phyloP scores from a whole-genome alignment of 2,329 filamentous ascomycete species.

The Trichoderma asperellum region DNA sequence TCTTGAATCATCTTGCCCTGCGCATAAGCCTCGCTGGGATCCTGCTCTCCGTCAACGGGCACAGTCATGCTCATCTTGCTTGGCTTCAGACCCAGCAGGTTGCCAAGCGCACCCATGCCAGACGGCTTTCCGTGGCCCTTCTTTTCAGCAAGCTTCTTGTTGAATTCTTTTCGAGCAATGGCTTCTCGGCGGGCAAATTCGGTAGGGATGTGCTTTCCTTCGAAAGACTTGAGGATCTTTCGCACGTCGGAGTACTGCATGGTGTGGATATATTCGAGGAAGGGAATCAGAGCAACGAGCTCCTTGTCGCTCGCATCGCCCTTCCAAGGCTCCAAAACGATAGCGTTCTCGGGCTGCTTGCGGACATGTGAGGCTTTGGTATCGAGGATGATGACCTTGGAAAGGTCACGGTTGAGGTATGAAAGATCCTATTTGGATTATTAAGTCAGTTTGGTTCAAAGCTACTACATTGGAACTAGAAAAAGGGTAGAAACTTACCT shows the following conservation, averaged over 20 bases:
- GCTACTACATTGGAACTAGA: not conserved
- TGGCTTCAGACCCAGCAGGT: conserved; percentile 77
- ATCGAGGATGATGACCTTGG: conserved; percentile 93
- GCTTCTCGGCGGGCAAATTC: conserved; percentile 91
- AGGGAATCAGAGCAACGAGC: conserved; percentile 87
- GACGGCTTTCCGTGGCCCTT: conserved; percentile 61
- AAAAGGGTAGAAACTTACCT: conserved; percentile 59
- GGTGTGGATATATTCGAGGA: conserved; percentile 95
- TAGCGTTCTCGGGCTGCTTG: conserved; percentile 94
- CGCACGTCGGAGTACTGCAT: conserved; percentile 91
- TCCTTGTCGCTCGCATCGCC: conserved; percentile 82
- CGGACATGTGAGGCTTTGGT: conserved; percentile 81
- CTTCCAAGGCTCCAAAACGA: conserved; percentile 87
- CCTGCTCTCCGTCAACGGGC: conserved; percentile 67
- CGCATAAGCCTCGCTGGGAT: conserved; percentile 74
- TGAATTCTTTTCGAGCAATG: conserved; percentile 80
- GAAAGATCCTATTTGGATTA: conserved; percentile 75
- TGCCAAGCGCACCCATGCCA: conserved; percentile 70
- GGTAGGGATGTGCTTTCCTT: conserved; percentile 83
- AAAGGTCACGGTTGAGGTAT: conserved; percentile 93
- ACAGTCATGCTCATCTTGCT: conserved; percentile 65
- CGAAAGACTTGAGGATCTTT: conserved; percentile 82
- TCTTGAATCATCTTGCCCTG: conserved; percentile 98
- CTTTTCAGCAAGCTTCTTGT: conserved; percentile 74
- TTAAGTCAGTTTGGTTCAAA: conserved; percentile 29